Evolutionary conservation across 2,329 filamentous ascomycete genomes (phyloP).

Genomic region (Eurotiales sp.): DNA sequence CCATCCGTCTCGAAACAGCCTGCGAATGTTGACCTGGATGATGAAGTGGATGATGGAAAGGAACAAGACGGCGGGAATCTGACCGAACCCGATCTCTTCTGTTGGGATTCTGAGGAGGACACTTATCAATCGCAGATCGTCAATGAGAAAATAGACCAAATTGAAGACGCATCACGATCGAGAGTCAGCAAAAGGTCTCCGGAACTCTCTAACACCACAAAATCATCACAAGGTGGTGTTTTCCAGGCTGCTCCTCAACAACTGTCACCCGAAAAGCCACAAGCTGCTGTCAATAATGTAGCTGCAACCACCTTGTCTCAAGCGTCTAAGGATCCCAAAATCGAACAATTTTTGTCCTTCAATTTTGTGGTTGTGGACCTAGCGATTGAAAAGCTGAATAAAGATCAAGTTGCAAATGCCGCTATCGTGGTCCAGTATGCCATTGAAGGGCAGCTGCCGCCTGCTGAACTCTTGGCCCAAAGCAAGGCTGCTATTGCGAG

Average conservation of each 20-base stretch:
- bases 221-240: neutral
- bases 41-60: slow-evolving; percentile 21
- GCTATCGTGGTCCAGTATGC: slow-evolving; percentile 34
- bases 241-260: neutral
- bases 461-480: slow-evolving; percentile 31
- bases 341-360: slow-evolving; percentile 32
- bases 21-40: slow-evolving; percentile 32
- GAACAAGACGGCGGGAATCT: slow-evolving; percentile 17
- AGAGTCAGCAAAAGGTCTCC: neutral
- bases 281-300: neutral
- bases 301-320: slow-evolving; percentile 17
- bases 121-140: slow-evolving; percentile 20
- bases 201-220: neutral
- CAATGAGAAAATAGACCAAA: neutral
- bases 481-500: slow-evolving; percentile 33
- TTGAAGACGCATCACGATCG: neutral
- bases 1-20: slow-evolving; percentile 5
- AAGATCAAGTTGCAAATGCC: slow-evolving; percentile 32
- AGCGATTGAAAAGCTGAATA: slow-evolving; percentile 27
- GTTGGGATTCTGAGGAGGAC: slow-evolving; percentile 21
- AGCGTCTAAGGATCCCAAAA: slow-evolving; percentile 19
- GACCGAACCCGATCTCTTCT: slow-evolving; percentile 14
- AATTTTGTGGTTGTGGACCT: slow-evolving; percentile 23
- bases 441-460: slow-evolving; percentile 31
- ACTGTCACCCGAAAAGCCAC: neutral